phyloP scores from a whole-genome alignment of 371 early-diverging fungal species.

The Syncephalastrum monosporum region DNA sequence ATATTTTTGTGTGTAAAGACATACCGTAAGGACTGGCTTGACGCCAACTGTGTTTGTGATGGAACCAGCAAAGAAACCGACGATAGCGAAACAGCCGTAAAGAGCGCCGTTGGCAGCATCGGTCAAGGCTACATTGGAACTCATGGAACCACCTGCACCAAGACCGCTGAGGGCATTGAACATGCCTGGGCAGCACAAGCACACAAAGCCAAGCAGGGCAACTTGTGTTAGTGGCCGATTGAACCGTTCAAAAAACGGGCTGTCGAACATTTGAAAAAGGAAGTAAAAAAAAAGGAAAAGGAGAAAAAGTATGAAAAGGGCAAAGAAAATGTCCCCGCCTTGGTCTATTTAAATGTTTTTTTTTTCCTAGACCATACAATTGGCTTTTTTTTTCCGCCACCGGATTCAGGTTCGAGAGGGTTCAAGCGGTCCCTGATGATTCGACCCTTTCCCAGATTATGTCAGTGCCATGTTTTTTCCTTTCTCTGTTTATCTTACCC shows the following conservation, averaged over 20 bases:
- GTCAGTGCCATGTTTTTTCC: too few relatives aligned
- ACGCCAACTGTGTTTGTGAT: slow-evolving; percentile 56
- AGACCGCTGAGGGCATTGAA: slow-evolving; percentile 58
- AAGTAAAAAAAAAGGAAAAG: too few relatives aligned
- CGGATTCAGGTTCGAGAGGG: too few relatives aligned
- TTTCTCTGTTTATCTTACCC: too few relatives aligned
- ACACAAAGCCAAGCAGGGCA: slow-evolving; percentile 71
- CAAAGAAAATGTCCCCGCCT: too few relatives aligned
- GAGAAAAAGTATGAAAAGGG: too few relatives aligned
- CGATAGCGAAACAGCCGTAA: slow-evolving; percentile 62
- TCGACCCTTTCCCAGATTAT: too few relatives aligned
- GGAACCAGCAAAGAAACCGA: slow-evolving; percentile 59
- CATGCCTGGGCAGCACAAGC: slow-evolving; percentile 78
- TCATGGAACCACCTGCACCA: slow-evolving; percentile 48
- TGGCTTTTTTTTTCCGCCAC: too few relatives aligned
- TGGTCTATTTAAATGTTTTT: too few relatives aligned
- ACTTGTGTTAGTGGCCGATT: slow-evolving; percentile 60
- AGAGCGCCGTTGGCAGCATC: slow-evolving; percentile 66
- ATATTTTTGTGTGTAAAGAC: slow-evolving; percentile 2
- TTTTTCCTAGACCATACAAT: too few relatives aligned
- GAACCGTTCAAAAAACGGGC: slow-evolving; percentile 42
- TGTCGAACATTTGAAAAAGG: slow-evolving; percentile 2
- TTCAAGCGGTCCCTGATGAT: too few relatives aligned
- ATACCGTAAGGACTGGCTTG: slow-evolving; percentile 37
- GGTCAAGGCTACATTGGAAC: slow-evolving; percentile 51